These are phyloP conservation scores for Blepharisma undulans DNA, from an alignment of 169 alveolate species.

Conservation along the genomic window DNA sequence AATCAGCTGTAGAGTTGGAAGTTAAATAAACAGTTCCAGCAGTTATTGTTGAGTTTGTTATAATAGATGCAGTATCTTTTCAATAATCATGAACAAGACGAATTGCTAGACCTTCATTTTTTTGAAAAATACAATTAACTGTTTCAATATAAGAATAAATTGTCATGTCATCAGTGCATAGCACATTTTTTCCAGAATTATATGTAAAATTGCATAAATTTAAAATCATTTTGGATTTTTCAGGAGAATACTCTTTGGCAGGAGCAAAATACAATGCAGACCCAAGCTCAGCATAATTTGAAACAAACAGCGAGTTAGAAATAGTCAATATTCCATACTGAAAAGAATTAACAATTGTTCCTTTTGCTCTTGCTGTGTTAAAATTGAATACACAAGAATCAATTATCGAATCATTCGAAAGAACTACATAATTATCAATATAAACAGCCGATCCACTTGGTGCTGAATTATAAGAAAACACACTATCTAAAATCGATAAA, in stretches of 20 bases:
- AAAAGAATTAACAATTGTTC: background rate
- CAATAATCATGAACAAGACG: background rate
- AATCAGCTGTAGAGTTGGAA: background rate
- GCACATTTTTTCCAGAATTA: background rate
- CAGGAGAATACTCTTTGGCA: background rate
- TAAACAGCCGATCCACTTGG: background rate
- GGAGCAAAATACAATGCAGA: background rate
- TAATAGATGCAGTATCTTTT: background rate
- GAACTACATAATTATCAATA: background rate
- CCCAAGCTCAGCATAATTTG: background rate
- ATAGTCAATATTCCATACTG: background rate
- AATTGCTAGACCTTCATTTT: background rate
- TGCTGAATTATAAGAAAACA: background rate
- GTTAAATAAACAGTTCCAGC: background rate
- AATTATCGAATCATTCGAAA: background rate
- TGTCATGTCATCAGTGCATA: background rate
- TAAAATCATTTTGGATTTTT: background rate
- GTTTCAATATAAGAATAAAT: background rate
- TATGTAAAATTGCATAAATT: background rate
- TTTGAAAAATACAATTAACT: background rate
- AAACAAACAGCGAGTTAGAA: background rate
- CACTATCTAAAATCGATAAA: background rate
- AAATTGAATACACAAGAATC: background rate
- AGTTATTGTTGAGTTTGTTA: background rate
- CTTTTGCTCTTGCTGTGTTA: background rate